Conservation (phyloP, 78 protist genomes). For the Speleostelium caveatum region DNA sequence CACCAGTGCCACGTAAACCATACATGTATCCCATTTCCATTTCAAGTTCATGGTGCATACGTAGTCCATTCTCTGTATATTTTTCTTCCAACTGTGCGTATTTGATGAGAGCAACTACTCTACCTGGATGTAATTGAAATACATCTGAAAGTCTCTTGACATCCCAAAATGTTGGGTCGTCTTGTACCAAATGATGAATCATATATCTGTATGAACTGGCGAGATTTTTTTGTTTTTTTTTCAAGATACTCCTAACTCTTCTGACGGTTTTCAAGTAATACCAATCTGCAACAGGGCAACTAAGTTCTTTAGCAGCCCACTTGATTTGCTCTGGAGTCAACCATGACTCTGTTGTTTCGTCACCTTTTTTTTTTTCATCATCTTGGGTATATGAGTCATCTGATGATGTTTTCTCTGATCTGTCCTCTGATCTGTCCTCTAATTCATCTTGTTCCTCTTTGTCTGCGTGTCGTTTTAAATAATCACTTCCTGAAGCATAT, state of each 20-base stretch:
- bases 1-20: slow-evolving; percentile 43
- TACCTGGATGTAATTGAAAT: slow-evolving; percentile 33
- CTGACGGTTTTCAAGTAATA: background rate
- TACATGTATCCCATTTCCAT: background rate
- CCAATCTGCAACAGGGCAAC: background rate
- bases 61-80: slow-evolving; percentile 18
- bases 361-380: background rate
- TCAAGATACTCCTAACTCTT: background rate
- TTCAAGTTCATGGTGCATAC: background rate
- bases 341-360: background rate
- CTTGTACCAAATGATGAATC: background rate
- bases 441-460: background rate
- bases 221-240: background rate
- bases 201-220: slow-evolving; percentile 9
- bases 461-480: background rate
- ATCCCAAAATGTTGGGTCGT: slow-evolving; percentile 39
- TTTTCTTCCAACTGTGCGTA: slow-evolving; percentile 41
- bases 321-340: background rate
- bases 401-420: background rate
- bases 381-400: background rate
- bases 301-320: background rate
- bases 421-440: background rate
- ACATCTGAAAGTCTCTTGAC: slow-evolving; percentile 29
- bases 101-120: slow-evolving; percentile 56
- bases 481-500: background rate